Conservation (phyloP, 2,329 filamentous ascomycete species). For the Plectosphaerella cucumerina region DNA sequence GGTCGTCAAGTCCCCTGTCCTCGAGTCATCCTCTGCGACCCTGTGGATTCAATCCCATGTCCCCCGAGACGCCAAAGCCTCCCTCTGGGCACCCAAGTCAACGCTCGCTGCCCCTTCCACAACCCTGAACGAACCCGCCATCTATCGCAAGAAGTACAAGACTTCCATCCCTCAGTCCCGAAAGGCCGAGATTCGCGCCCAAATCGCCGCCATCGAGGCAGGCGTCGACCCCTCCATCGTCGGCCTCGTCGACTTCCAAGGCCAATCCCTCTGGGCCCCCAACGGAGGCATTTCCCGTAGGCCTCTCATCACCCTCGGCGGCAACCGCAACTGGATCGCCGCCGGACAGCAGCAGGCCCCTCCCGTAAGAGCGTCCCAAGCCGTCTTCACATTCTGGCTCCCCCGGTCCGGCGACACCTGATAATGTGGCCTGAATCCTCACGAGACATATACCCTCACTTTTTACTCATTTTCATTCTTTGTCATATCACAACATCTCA, state of each 20-base stretch:
- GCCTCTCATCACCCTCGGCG: constrained; percentile 1
- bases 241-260: constrained; percentile 6
- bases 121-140: not conserved
- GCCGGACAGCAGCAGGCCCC: not conserved
- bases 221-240: constrained; percentile 10
- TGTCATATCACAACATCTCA: too few relatives aligned
- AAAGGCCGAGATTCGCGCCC: constrained; percentile 17
- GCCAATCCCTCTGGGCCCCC: constrained; percentile 7
- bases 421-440: too few relatives aligned
- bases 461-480: too few relatives aligned
- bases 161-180: constrained; percentile 3
- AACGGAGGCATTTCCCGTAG: constrained; percentile 1
- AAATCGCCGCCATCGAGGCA: constrained; percentile 20
- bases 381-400: constrained; percentile 2
- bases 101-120: constrained; percentile 1
- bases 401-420: not conserved
- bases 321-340: constrained; percentile 6
- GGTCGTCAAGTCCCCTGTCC: too few relatives aligned
- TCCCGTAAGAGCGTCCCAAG: not conserved
- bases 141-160: constrained; percentile 5
- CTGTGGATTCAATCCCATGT: not conserved
- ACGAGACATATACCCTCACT: too few relatives aligned
- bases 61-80: not conserved
- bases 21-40: not conserved
- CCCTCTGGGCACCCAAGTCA: constrained; percentile 5